These are phyloP conservation scores for Daldinia loculata DNA, from an alignment of 495 filamentous ascomycete genomes.

Conservation along the genomic window DNA sequence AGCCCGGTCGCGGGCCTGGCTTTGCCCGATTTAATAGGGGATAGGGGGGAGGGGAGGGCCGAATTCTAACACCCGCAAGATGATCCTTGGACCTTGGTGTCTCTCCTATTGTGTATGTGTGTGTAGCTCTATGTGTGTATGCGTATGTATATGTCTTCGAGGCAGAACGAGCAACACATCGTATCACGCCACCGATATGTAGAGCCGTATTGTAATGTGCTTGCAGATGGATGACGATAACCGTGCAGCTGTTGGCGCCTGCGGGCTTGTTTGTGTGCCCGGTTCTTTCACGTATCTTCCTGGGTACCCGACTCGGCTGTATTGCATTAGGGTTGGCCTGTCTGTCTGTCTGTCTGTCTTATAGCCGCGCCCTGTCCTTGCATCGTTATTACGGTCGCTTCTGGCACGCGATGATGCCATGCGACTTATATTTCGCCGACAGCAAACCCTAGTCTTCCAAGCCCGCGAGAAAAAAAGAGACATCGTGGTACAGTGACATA, in stretches of 20 bases:
- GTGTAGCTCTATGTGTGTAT: conserved; percentile 5
- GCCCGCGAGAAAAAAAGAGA: conserved; percentile 2
- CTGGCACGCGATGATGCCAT: conserved; percentile 42
- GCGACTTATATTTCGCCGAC: conserved; percentile 44
- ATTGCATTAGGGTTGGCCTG: conserved; percentile 36
- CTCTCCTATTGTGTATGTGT: conserved; percentile 1
- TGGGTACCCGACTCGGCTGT: conserved; percentile 44
- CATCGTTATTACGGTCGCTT: conserved; percentile 19
- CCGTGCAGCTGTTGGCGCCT: conserved; percentile 39
- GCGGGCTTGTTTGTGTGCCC: conserved; percentile 29
- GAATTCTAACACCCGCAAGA: conserved; percentile 15
- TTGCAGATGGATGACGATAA: conserved; percentile 43
- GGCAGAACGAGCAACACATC: neutral
- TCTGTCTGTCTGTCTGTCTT: conserved; percentile 30
- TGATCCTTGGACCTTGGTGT: conserved; percentile 4
- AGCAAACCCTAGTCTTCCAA: conserved; percentile 26
- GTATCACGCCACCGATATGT: conserved; percentile 36
- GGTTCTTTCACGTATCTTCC: conserved; percentile 42
- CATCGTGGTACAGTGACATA: conserved; percentile 11
- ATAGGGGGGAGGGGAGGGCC: conserved; percentile 11
- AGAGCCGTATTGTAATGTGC: conserved; percentile 19
- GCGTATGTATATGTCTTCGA: conserved; percentile 9
- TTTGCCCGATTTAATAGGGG: conserved; percentile 22
- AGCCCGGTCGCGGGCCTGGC: conserved; percentile 33
- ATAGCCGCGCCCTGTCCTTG: conserved; percentile 42